Evolutionary conservation across 108 stramenopile genomes (phyloP).

Genomic region (Conticribra weissflogii): DNA sequence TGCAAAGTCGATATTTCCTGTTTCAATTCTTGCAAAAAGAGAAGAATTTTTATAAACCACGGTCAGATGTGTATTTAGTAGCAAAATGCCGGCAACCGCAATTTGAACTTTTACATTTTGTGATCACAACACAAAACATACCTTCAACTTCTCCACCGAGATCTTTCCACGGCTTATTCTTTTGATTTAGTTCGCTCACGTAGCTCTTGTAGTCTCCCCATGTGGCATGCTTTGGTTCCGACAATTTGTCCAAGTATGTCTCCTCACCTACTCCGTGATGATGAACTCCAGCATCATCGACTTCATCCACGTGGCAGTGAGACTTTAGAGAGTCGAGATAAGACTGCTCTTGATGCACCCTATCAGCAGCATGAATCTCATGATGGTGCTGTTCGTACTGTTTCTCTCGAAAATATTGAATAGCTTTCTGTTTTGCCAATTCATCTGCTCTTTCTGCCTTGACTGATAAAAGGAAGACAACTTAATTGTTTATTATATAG

Average conservation of each 20-base stretch:
- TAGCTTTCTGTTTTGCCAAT: constrained; percentile 30
- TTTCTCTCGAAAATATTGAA: constrained; percentile 22
- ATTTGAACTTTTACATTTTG: background rate
- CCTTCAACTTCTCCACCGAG: constrained; percentile 14
- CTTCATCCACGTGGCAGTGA: constrained; percentile 6
- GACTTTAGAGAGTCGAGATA: constrained; percentile 26
- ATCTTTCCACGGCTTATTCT: background rate
- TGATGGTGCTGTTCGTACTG: constrained; percentile 40
- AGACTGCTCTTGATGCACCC: constrained; percentile 1
- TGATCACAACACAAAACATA: constrained; percentile 1
- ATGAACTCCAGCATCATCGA: constrained; percentile 9
- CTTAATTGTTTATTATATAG: too few species aligned
- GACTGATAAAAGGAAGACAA: too few species aligned
- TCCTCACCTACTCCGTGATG: too few species aligned
- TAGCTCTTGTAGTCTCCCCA: constrained; percentile 33
- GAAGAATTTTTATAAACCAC: background rate
- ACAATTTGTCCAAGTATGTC: constrained; percentile 3
- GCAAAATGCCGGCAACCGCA: too few species aligned
- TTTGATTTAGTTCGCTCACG: constrained; percentile 12
- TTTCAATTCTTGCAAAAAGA: constrained; percentile 14
- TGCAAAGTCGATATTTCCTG: constrained; percentile 22
- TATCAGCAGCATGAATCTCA: constrained; percentile 21
- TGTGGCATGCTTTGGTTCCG: constrained; percentile 10
- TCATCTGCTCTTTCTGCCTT: too few species aligned
- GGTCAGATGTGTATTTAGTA: background rate